A percentile compares a stretch with the other conserved stretches of the same genome.
Evolutionary conservation across 2,329 filamentous ascomycete genomes (phyloP).

Genomic region (Diaporthe eres): DNA sequence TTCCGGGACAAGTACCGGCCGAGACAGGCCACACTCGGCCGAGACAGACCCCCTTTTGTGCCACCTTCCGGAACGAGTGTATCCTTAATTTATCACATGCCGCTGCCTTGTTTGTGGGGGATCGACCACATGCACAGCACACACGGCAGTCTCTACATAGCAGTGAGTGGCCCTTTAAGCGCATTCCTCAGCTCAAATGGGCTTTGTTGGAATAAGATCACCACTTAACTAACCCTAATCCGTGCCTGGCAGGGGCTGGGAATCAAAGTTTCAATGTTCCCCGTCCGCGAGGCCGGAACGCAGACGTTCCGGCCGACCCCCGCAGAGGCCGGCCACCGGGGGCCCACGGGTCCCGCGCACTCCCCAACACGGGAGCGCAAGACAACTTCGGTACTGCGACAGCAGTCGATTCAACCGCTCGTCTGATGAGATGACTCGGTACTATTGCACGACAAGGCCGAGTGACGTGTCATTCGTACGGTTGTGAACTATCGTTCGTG

Average conservation of each 20-base stretch:
- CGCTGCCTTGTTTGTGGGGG: not conserved
- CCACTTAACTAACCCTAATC: not conserved
- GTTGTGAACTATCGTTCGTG: not conserved
- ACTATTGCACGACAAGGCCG: not conserved
- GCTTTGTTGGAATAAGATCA: too few species aligned
- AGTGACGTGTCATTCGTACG: not conserved
- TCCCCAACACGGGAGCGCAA: constrained; percentile 9
- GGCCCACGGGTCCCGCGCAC: constrained; percentile 15
- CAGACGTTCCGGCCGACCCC: constrained; percentile 37
- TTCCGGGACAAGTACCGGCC: not conserved
- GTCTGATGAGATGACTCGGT: constrained; percentile 12
- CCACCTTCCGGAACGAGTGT: not conserved
- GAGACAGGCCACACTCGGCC: not conserved
- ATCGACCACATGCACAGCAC: not conserved
- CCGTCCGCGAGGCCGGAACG: constrained; percentile 31
- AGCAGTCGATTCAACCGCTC: constrained; percentile 18
- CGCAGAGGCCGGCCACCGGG: constrained; percentile 17
- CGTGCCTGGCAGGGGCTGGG: not conserved
- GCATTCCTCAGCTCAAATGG: not conserved
- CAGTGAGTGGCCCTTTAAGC: not conserved
- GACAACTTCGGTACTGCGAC: not conserved
- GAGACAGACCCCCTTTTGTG: not conserved
- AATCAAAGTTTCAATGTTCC: constrained; percentile 8
- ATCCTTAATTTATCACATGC: too few species aligned
- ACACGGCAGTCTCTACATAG: too few species aligned